phyloP scores from a whole-genome alignment of 768 basidiomycete genomes.

The Collybia mongolica region DNA sequence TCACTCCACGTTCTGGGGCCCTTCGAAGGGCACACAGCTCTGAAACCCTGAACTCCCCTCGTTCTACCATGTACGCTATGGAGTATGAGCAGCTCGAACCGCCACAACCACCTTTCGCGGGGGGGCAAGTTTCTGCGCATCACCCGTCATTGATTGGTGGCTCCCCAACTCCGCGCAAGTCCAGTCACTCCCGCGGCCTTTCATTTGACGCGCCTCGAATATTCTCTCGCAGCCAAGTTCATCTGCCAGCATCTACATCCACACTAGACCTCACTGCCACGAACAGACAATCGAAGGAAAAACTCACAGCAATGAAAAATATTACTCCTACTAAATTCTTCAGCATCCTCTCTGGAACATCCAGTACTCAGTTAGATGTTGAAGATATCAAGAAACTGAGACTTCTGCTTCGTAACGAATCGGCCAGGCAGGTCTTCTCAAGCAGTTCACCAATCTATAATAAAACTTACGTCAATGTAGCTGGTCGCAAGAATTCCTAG shows the following conservation, averaged over 20 bases:
- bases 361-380: constrained; percentile 77
- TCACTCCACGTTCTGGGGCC: constrained; percentile 45
- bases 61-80: constrained; percentile 35
- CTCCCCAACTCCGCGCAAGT: constrained; percentile 36
- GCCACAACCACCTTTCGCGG: constrained; percentile 31
- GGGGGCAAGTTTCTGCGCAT: constrained; percentile 37
- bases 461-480: constrained; percentile 32
- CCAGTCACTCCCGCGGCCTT: constrained; percentile 55
- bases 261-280: constrained; percentile 39
- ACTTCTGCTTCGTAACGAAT: constrained; percentile 85
- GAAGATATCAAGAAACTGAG: constrained; percentile 86
- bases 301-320: constrained; percentile 43
- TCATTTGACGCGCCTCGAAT: constrained; percentile 57
- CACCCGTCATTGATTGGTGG: constrained; percentile 35
- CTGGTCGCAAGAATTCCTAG: constrained; percentile 89
- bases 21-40: constrained; percentile 73
- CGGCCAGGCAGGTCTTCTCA: constrained; percentile 56
- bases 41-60: constrained; percentile 64
- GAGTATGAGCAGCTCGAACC: constrained; percentile 39
- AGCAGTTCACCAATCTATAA: background rate
- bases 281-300: constrained; percentile 50
- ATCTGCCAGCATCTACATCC: constrained; percentile 41
- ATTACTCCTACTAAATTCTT: constrained; percentile 67
- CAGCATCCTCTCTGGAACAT: constrained; percentile 62
- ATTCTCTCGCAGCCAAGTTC: constrained; percentile 53